Conservation (phyloP, 805 yeast species). For the Monosporozyma aquatica region DNA sequence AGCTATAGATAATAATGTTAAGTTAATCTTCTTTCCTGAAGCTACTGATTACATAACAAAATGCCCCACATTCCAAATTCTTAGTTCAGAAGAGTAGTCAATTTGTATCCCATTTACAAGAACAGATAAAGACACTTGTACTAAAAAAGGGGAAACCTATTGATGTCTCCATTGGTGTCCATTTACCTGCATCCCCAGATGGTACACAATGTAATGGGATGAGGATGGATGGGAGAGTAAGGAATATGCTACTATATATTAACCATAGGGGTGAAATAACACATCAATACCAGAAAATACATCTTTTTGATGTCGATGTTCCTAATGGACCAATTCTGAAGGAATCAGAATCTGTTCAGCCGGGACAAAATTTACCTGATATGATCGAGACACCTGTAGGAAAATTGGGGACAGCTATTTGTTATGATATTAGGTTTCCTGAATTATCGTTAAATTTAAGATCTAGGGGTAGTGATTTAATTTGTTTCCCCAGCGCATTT, state of each 20-base stretch:
- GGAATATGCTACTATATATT: conserved; percentile 69
- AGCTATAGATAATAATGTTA: conserved; percentile 55
- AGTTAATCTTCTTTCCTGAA: conserved; percentile 79
- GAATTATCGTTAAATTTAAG: conserved; percentile 63
- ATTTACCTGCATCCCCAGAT: conserved; percentile 51
- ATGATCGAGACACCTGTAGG: conserved; percentile 58
- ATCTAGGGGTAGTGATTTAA: conserved; percentile 59
- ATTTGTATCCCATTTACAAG: conserved; percentile 38
- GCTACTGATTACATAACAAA: conserved; percentile 77
- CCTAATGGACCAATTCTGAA: conserved; percentile 68
- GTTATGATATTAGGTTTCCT: conserved; percentile 85
- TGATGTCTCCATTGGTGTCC: conserved; percentile 79
- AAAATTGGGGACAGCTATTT: conserved; percentile 61
- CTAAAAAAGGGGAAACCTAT: conserved; percentile 35
- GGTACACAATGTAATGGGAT: too few relatives aligned
- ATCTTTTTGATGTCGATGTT: conserved; percentile 81
- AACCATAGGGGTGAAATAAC: conserved; percentile 52
- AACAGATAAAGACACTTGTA: conserved; percentile 35
- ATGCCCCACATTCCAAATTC: conserved; percentile 52
- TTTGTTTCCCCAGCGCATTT: conserved; percentile 87
- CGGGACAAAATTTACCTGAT: conserved; percentile 47
- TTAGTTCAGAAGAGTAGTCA: conserved; percentile 44
- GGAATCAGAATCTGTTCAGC: conserved; percentile 74
- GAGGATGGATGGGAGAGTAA: conserved; percentile 39
- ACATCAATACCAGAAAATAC: conserved; percentile 74